Conservation (phyloP, 2,329 filamentous ascomycete species). For the Proliferodiscus dingleyae region DNA sequence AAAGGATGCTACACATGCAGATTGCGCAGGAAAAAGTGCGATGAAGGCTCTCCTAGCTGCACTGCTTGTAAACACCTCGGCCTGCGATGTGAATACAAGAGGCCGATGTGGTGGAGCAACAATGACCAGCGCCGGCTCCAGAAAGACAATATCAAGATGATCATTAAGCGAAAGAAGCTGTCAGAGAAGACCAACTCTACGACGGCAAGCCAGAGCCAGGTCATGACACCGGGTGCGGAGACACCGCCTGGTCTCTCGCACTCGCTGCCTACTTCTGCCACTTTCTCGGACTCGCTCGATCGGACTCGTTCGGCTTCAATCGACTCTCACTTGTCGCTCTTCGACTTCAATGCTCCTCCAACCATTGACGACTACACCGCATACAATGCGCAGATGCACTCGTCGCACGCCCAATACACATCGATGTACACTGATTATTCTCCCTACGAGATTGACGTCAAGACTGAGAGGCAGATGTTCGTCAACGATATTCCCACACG, state of each 20-base stretch:
- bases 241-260: constrained; percentile 77
- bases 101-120: constrained; percentile 96
- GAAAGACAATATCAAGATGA: constrained; percentile 94
- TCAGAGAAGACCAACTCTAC: constrained; percentile 68
- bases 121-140: constrained; percentile 77
- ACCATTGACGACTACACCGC: constrained; percentile 51
- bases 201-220: constrained; percentile 35
- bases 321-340: constrained; percentile 71
- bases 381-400: constrained; percentile 59
- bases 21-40: constrained; percentile 64
- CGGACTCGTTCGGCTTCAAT: constrained; percentile 72
- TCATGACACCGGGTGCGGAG: constrained; percentile 44
- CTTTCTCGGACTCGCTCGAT: constrained; percentile 69
- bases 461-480: constrained; percentile 90
- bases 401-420: constrained; percentile 41
- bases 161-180: constrained; percentile 95
- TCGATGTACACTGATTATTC: constrained; percentile 53
- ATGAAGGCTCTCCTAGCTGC: constrained; percentile 59
- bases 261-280: constrained; percentile 75
- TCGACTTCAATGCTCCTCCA: constrained; percentile 65
- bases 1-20: constrained; percentile 63
- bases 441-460: constrained; percentile 92
- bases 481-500: constrained; percentile 85
- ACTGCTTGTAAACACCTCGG: constrained; percentile 66
- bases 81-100: constrained; percentile 90